Base-by-base conservation (phyloP, 108 stramenopile species). In the Pseudonitzschia pungens region DNA sequence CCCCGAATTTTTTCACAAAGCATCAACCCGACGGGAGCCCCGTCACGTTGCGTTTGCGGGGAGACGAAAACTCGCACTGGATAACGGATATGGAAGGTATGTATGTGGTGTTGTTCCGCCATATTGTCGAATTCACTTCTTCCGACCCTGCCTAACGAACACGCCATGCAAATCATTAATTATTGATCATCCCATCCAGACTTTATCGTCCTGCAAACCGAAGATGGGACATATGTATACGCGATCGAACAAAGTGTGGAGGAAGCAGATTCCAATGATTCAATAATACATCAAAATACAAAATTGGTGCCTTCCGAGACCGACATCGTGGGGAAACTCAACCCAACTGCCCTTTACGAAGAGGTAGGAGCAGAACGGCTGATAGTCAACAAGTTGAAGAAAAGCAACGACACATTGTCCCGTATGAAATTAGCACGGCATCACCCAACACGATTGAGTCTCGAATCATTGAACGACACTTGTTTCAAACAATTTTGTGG, bases 1-100 rank as follows among this genome's bases (percentile, higher is more conserved):
- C 43, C 27, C 72, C 72, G 5, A n/a, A 0, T 18, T 58, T 58
- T 42, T 73, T 73, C 31, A 65, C 60, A 48, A 44, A 52, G 27
- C 20, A 45, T 51, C 72, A 73, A 32, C 72, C 72, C 21, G 44
- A 62, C 41, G 72, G 72, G n/a, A 54, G 18, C 15, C 62, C 28
- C 9, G 0, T 73, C 27, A 43, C 20, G 4, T 15, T 73, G 48
- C 51, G 51, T 33, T 20, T 62, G 15, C 60, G 48, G 27, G 72
- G 72, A 48, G 72, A 73, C 26, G 72, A 73, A 31, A 43, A 63
- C 14, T 51, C 62, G 12, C 40, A 73, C 36, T 36, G 33, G 26
- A 26, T 27, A 21, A 64, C 62, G 27, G 72, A 73, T 51, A 15
- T 73, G 4, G 62, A 73, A 32, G 72, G 57, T 58, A 27, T 7